Percentiles rank a stretch among this genome's conserved stretches.
Conservation (phyloP, 2,329 filamentous ascomycete species). For the Fusarium dlaminii region DNA sequence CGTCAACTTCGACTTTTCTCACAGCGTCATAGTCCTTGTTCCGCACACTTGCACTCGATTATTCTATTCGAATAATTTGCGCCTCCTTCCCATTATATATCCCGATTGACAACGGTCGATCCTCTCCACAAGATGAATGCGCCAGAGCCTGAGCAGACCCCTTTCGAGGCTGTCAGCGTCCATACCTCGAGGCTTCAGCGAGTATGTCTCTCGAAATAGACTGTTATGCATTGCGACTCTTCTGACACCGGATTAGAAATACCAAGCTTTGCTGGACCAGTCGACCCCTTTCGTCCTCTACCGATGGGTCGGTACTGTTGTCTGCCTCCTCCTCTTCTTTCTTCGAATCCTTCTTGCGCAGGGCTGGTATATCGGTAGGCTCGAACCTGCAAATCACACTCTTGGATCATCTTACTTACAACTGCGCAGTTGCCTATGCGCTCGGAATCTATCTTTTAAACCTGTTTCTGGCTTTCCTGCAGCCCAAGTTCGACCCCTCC, state of each 20-base stretch:
- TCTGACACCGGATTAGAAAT: slow-evolving; percentile 68
- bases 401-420: slow-evolving; percentile 9
- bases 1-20: slow-evolving; percentile 7
- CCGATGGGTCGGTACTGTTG: slow-evolving; percentile 87
- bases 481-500: slow-evolving; percentile 98
- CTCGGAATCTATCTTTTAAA: slow-evolving; percentile 99
- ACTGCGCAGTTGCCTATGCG: slow-evolving; percentile 85
- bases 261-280: slow-evolving; percentile 93
- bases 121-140: slow-evolving; percentile 73
- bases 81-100: not conserved
- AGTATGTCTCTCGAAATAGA: slow-evolving; percentile 60
- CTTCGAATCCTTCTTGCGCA: slow-evolving; percentile 89
- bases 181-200: slow-evolving; percentile 81
- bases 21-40: slow-evolving; percentile 5
- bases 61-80: not conserved
- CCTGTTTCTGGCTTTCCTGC: slow-evolving; percentile 97
- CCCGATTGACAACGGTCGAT: slow-evolving; percentile 16
- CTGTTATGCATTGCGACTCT: not conserved
- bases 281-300: slow-evolving; percentile 90
- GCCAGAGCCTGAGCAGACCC: slow-evolving; percentile 86
- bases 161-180: slow-evolving; percentile 87
- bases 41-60: not conserved
- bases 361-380: slow-evolving; percentile 96
- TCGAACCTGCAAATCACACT: not conserved
- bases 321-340: slow-evolving; percentile 82